These are phyloP conservation scores for Penicillium verrucosum DNA, from an alignment of 2,329 filamentous ascomycete species.

Conservation along the genomic window DNA sequence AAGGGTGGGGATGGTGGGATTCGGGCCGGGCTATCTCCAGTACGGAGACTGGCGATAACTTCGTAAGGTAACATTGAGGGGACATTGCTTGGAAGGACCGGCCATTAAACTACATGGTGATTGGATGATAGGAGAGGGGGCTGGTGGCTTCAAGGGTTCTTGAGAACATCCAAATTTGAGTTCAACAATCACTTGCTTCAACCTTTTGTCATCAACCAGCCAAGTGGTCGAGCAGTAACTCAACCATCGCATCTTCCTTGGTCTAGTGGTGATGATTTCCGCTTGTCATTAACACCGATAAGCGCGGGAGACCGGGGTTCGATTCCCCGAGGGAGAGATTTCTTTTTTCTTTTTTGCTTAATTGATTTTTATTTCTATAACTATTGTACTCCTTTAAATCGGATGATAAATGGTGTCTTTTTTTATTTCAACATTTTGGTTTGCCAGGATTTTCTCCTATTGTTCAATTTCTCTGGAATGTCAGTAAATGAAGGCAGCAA, in stretches of 20 bases:
- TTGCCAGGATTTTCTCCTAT: no score
- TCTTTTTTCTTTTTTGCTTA: slow-evolving; percentile 22
- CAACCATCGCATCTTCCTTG: slow-evolving; percentile 26
- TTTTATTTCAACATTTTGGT: no score
- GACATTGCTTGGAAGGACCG: not conserved
- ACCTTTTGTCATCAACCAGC: slow-evolving; percentile 13
- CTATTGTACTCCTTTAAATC: not conserved
- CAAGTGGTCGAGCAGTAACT: slow-evolving; percentile 29
- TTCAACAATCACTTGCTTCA: not conserved
- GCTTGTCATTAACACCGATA: slow-evolving; percentile 34
- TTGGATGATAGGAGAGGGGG: not conserved
- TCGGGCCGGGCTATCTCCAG: not conserved
- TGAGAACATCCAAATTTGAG: not conserved
- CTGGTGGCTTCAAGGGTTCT: not conserved
- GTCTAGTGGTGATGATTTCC: slow-evolving; percentile 44
- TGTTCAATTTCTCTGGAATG: not conserved
- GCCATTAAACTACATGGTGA: slow-evolving; percentile 4
- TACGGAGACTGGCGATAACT: not conserved
- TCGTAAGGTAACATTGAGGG: not conserved
- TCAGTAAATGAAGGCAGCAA: not conserved
- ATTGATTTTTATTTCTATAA: not conserved
- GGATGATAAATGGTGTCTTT: not conserved
- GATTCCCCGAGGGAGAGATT: slow-evolving; percentile 38
- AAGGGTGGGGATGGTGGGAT: not conserved
- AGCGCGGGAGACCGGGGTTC: slow-evolving; percentile 41